Percentiles rank a stretch among this genome's conserved stretches.
phyloP scores from a whole-genome alignment of 345 rosid genomes.

The thale cress (Arabidopsis thaliana) region TAIR10.1 NC_003075.7:8412001-8412500 shows the following conservation, averaged over 20 bases:
- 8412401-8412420: slow-evolving; percentile 84
- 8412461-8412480: not conserved
- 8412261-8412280: slow-evolving; percentile 80
- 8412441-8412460: slow-evolving; percentile 86
- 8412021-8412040: slow-evolving; percentile 76
- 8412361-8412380: slow-evolving; percentile 79
- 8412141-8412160: slow-evolving; percentile 75
- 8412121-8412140: slow-evolving; percentile 88
- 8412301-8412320: slow-evolving; percentile 78
- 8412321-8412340: slow-evolving; percentile 88
- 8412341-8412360: slow-evolving; percentile 92
- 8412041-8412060: slow-evolving; percentile 60
- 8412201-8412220: slow-evolving; percentile 85
- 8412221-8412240: slow-evolving; percentile 72
- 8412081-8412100: slow-evolving; percentile 82
- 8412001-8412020: slow-evolving; percentile 74
- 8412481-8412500: not conserved
- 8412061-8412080: slow-evolving; percentile 70
- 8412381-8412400: slow-evolving; percentile 77
- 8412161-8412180: slow-evolving; percentile 74
- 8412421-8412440: slow-evolving; percentile 62
- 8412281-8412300: slow-evolving; percentile 85
- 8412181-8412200: slow-evolving; percentile 69
- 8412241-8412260: slow-evolving; percentile 74
- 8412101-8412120: slow-evolving; percentile 90